Evolutionary conservation across 805 yeast species (phyloP), one percentile per base, ranked within the genome.

Genomic region (Candida namnaoensis): DNA sequence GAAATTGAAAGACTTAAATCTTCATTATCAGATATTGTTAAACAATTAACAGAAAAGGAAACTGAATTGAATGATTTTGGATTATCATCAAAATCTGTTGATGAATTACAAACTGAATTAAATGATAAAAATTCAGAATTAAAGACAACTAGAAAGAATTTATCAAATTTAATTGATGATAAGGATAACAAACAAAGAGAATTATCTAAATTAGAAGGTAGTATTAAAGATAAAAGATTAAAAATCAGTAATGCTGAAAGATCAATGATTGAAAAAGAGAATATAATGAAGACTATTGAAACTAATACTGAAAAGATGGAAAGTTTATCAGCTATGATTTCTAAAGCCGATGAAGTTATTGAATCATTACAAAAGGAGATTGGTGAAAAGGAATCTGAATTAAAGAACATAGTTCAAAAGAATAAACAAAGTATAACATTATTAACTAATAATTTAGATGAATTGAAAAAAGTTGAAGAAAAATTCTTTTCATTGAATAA

Each of bases 211-310:
- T 47, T 78, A 23, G 82, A 80, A 44, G 68, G 63, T 32, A 58
- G 59, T 32, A 58, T 79, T 12, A 77, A 78, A 44, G 85, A 80
- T 48, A 68, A 71, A 41, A 66, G 68, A 49, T 56, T 82, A 36
- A 50, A 54, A 3, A 71, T 84, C 25, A 74, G 76, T 47, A 68
- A 72, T 36, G 54, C 77, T 42, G 84, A 80, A 50, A 66, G 64
- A 38, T 60, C 76, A 5, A 60, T 76, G 28, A 54, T 68, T 37
- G 82, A 78, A 43, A 64, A 69, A 32, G 61, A 61, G 19, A 67
- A 63, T 41, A 51, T 74, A 41, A 59, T 62, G 41, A 62, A 52
- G 24, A 51, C 66, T 4, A 61, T 77, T 7, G 50, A 51, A 2
- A 74, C 66, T 14, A 54, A 59, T 13, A 63, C 61, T 27, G 39